These are phyloP conservation scores for Aspergillus ostianus DNA, from an alignment of 495 filamentous ascomycete genomes.

Conservation along the genomic window DNA sequence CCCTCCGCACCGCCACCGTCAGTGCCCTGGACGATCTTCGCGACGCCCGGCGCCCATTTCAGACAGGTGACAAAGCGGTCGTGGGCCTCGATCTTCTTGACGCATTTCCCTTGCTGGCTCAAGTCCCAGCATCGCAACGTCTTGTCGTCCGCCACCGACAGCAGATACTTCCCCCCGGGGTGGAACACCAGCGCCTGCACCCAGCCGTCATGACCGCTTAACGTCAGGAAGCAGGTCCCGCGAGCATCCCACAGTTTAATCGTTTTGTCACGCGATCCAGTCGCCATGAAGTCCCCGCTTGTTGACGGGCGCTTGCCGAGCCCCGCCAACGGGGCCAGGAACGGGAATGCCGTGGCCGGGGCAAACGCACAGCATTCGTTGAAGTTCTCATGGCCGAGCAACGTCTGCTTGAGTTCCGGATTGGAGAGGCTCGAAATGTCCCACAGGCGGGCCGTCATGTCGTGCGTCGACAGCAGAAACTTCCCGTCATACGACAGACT, in stretches of 20 bases:
- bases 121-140: constrained; percentile 93
- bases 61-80: constrained; percentile 84
- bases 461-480: constrained; percentile 77
- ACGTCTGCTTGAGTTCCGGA: constrained; percentile 69
- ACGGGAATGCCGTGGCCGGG: constrained; percentile 69
- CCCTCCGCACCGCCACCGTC: constrained; percentile 1
- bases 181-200: constrained; percentile 84
- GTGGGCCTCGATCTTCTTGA: constrained; percentile 80
- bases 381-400: constrained; percentile 85
- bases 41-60: constrained; percentile 83
- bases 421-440: constrained; percentile 61
- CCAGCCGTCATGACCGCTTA: constrained; percentile 94
- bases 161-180: constrained; percentile 86
- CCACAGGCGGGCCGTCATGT: constrained; percentile 82
- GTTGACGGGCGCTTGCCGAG: constrained; percentile 76
- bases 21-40: constrained; percentile 35
- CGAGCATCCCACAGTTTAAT: constrained; percentile 86
- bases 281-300: constrained; percentile 84
- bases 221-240: constrained; percentile 83
- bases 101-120: constrained; percentile 82
- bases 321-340: constrained; percentile 77
- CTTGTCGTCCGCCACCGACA: constrained; percentile 85
- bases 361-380: constrained; percentile 88
- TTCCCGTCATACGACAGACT: constrained; percentile 76
- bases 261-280: constrained; percentile 83